Conservation (phyloP, 1,139 yeast species). For the Candida smagusa region DNA sequence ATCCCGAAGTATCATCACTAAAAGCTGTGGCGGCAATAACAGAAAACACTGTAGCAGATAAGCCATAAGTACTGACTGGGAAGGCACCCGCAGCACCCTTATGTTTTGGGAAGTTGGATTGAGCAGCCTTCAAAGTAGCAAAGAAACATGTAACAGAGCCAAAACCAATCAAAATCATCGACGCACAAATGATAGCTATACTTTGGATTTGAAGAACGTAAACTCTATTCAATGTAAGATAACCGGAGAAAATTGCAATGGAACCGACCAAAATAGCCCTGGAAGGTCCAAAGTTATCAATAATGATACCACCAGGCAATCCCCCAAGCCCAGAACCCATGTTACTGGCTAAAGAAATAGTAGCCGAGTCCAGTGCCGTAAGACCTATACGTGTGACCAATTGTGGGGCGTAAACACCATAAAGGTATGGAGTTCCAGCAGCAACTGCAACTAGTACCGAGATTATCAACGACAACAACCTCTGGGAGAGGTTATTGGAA, state of each 20-base stretch:
- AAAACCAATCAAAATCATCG: conserved; percentile 53
- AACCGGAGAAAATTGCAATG: conserved; percentile 41
- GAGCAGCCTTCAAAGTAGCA: conserved; percentile 65
- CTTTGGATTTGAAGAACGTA: conserved; percentile 22
- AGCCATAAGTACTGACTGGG: conserved; percentile 58
- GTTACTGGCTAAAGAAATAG: conserved; percentile 57
- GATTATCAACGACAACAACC: conserved; percentile 14
- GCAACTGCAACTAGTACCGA: conserved; percentile 39
- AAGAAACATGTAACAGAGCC: conserved; percentile 66
- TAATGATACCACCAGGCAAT: conserved; percentile 62
- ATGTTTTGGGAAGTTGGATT: conserved; percentile 65
- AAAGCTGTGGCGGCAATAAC: conserved; percentile 45
- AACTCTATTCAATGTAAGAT: conserved; percentile 31
- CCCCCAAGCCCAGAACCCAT: conserved; percentile 70
- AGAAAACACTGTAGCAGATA: conserved; percentile 45
- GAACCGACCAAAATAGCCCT: conserved; percentile 55
- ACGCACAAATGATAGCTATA: conserved; percentile 28
- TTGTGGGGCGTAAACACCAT: conserved; percentile 73
- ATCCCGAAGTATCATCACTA: conserved; percentile 40
- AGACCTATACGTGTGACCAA: conserved; percentile 54
- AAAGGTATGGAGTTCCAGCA: conserved; percentile 70
- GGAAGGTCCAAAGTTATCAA: conserved; percentile 59
- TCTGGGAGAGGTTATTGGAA: conserved; percentile 8
- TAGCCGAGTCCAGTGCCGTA: conserved; percentile 60
- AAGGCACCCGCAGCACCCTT: conserved; percentile 68